These are phyloP conservation scores for Ganoderma multipileum DNA, from an alignment of 1,284 basidiomycete genomes.

Conservation along the genomic window DNA sequence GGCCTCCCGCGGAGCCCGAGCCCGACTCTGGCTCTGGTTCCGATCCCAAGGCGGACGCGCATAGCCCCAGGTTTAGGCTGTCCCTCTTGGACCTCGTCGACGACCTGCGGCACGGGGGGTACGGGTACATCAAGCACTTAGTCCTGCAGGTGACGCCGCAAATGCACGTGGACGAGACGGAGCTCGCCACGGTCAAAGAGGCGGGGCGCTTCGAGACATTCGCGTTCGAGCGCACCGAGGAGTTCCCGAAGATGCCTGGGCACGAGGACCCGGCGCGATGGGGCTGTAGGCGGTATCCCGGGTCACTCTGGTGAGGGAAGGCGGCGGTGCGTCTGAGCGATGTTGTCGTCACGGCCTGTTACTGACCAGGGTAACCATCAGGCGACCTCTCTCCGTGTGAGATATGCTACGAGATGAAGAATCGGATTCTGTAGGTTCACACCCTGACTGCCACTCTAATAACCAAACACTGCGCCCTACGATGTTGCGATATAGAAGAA, in stretches of 20 bases:
- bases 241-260: background rate
- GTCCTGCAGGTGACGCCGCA: conserved; percentile 7
- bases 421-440: too few relatives aligned
- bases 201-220: background rate
- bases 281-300: background rate
- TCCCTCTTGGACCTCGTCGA: background rate
- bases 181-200: background rate
- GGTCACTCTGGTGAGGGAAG: background rate
- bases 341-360: too few relatives aligned
- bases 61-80: background rate
- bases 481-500: too few relatives aligned
- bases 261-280: background rate
- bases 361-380: too few relatives aligned
- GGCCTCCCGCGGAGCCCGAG: too few relatives aligned
- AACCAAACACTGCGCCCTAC: too few relatives aligned
- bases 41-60: too few relatives aligned
- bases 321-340: background rate
- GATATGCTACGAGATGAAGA: too few relatives aligned
- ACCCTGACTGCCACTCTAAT: too few relatives aligned
- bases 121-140: conserved; percentile 7
- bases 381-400: too few relatives aligned
- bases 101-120: background rate
- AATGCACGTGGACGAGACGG: background rate
- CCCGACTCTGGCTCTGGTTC: background rate
- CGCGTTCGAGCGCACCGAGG: background rate